Base-by-base conservation (phyloP, 2,329 filamentous ascomycete species). In the Pezicula neosporulosa region DNA sequence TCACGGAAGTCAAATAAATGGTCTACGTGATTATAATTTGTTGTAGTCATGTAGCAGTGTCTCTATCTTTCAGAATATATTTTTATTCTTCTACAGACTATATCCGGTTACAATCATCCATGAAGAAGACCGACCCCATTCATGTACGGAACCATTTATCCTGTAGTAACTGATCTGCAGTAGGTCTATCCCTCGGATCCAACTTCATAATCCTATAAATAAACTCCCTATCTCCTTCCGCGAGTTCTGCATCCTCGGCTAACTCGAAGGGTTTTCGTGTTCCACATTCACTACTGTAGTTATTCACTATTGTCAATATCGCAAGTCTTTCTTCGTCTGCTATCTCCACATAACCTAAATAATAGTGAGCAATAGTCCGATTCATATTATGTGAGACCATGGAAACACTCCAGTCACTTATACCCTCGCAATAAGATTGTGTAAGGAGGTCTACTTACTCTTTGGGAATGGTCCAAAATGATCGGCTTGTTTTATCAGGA, bases 101-200 rank as follows among this genome's bases (percentile, higher is more conserved):
- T 30, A 30, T 30, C 9, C 2, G 4, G 28, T 30, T 30, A 30
- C 28, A 30, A 30, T 30, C 7, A 30, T 7, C 28, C 10, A 7
- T 7, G 4, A 8, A 30, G 7, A 28, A 28, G n/a, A n/a, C n/a
- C n/a, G n/a, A 21, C 21, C 21, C 9, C 28, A 2, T 30, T 30
- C 6, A 30, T 9, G 3, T 12, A 12, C 9, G 28, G 37, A 39
- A 39, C 37, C 37, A 39, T 16, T 39, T 19, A 55, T 63, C 58
- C 44, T 52, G 28, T 36, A 63, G 47, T 13, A 62, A 54, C 27
- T 62, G 49, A 37, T 35, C 50, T 18, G 61, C 61, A 37, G 60
- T 62, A 28, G 59, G 61, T 33, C 61, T 55, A 39, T 62, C 57
- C 44, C 56, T 59, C 30, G 60, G 60, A 49, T 62, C 58, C 13